phyloP scores from a whole-genome alignment of 208 protist genomes.

The Leishmania turanica region DNA sequence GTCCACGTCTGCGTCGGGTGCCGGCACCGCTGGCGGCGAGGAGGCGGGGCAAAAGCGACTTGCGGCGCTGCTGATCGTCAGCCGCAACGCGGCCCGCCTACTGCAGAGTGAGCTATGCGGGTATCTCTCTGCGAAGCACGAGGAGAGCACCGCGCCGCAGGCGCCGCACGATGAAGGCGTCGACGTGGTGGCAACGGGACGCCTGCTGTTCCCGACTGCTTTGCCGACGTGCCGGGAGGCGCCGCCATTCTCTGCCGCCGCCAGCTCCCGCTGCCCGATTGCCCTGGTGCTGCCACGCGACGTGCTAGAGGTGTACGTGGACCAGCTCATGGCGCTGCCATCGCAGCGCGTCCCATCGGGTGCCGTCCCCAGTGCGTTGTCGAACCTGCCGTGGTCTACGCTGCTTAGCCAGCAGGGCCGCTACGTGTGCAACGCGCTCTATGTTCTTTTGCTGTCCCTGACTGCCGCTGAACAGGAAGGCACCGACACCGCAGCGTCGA shows the following conservation, averaged over 20 bases:
- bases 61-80: slow-evolving; percentile 44
- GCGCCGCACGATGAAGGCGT: background rate
- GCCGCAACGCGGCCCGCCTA: slow-evolving; percentile 56
- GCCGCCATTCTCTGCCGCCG: background rate
- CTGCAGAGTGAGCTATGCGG: slow-evolving; percentile 63
- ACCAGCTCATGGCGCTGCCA: slow-evolving; percentile 23
- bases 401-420: slow-evolving; percentile 62
- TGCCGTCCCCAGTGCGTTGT: slow-evolving; percentile 41
- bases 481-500: background rate
- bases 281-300: slow-evolving; percentile 2
- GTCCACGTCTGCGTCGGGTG: background rate
- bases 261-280: slow-evolving; percentile 18
- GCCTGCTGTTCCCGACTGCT: background rate
- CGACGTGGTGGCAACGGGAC: background rate
- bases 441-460: slow-evolving; percentile 36
- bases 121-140: slow-evolving; percentile 20
- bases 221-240: slow-evolving; percentile 21
- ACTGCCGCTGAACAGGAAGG: background rate
- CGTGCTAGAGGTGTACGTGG: slow-evolving; percentile 19
- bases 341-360: slow-evolving; percentile 33
- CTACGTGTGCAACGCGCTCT: slow-evolving; percentile 64
- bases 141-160: background rate
- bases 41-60: slow-evolving; percentile 25
- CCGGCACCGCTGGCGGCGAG: background rate
- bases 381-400: slow-evolving; percentile 49